Evolutionary conservation across 2,329 filamentous ascomycete species (phyloP), one percentile per base, ranked within the genome.

Genomic region (Calonectria ilicicola): DNA sequence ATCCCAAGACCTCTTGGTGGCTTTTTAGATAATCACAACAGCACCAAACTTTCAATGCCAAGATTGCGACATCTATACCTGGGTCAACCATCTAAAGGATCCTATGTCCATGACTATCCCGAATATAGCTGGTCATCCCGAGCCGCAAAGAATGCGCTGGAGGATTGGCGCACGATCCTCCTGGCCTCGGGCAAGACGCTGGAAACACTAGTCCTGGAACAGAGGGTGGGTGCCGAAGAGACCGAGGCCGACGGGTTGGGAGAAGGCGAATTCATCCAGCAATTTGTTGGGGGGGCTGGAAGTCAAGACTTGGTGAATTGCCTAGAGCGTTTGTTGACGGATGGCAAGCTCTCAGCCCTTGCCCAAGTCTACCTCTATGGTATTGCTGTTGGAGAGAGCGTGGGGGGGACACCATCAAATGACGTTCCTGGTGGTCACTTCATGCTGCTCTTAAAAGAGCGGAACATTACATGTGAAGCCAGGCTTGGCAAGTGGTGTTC

Each of bases 401-500:
- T 21, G 0, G 14, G 58, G 0, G 38, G 15, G 5, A 19, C 19
- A 0, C 49, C 46, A 12, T 32, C 51, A 19, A 19, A 21, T 12
- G 8, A 32, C 1, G 9, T 26, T 0, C 63, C 68, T 0, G 35
- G 26, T 0, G 60, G 69, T 8, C 23, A 19, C 3, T 56, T 77
- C 2, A 66, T 76, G 65, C 10, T 26, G 0, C 10, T 64, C 15
- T n/a, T 77, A 4, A 15, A 63, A 5, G 8, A 19, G 0, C 21
- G 23, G 1, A 46, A 26, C 2, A 10, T 74, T 0, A 26, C 49
- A 2, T 74, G 72, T 8, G 73, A 77, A n/a, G 75, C 69, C 3
- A 72, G 75, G 3, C 8, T 65, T 19, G 75, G 75, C 0, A 35
- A 49, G 1, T 77, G 75, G 75, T 77, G 72, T 9, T 65, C 19